Conservation (phyloP, 192 early-diverging fungal genomes). For the Dissophora ornata region DNA sequence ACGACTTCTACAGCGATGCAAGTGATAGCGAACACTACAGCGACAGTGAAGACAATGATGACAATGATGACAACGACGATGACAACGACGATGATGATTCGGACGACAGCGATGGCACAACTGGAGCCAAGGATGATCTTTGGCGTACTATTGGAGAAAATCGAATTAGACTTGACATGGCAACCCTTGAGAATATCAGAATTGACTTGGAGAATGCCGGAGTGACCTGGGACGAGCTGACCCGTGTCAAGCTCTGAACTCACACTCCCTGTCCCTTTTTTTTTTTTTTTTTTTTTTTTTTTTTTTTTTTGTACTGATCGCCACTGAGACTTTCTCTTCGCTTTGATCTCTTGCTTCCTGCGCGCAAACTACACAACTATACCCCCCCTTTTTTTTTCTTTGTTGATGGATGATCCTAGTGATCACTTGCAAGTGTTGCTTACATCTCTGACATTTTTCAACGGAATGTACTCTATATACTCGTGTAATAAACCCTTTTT, state of each 20-base stretch:
- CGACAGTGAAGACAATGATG: background rate
- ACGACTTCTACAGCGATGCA: background rate
- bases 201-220: background rate
- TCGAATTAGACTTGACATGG: constrained; percentile 5
- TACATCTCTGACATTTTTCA: too few relatives aligned
- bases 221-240: constrained; percentile 17
- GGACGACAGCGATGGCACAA: too few relatives aligned
- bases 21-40: constrained; percentile 1
- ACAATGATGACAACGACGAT: constrained; percentile 9
- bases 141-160: constrained; percentile 1
- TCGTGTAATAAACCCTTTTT: too few relatives aligned
- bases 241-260: background rate
- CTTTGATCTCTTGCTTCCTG: too few relatives aligned
- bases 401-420: too few relatives aligned
- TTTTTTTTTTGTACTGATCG: too few relatives aligned
- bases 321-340: too few relatives aligned
- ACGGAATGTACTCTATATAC: too few relatives aligned
- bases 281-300: background rate
- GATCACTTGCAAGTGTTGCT: too few relatives aligned
- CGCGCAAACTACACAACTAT: background rate
- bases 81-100: background rate
- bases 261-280: background rate
- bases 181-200: constrained; percentile 5
- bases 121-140: background rate
- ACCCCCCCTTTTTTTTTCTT: background rate